phyloP scores from a whole-genome alignment of 495 filamentous ascomycete species.

The Neurospora sp. region DNA sequence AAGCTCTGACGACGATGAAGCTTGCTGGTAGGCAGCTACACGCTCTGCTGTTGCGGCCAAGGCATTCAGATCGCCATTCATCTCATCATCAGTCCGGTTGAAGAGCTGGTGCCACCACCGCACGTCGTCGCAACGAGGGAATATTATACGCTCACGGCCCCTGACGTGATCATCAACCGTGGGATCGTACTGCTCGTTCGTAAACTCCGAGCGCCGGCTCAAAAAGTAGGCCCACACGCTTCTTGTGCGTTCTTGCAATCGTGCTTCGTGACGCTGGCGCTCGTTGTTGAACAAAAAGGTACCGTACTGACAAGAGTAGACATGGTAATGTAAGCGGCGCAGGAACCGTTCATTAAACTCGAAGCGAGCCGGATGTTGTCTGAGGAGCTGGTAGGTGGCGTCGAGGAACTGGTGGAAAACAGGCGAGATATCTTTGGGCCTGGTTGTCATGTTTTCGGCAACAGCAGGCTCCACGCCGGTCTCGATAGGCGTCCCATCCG shows the following conservation, averaged over 20 bases:
- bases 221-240: constrained; percentile 97
- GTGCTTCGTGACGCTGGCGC: constrained; percentile 70
- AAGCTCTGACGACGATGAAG: constrained; percentile 9
- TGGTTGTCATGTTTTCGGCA: constrained; percentile 37
- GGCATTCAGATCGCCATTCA: constrained; percentile 63
- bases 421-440: constrained; percentile 78
- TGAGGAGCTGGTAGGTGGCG: constrained; percentile 80
- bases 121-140: constrained; percentile 57
- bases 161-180: constrained; percentile 65
- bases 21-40: constrained; percentile 15
- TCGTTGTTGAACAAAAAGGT: constrained; percentile 96
- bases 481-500: constrained; percentile 29
- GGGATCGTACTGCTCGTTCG: constrained; percentile 68
- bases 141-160: constrained; percentile 73
- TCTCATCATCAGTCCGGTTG: constrained; percentile 75
- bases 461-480: constrained; percentile 26
- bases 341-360: constrained; percentile 97
- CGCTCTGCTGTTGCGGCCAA: constrained; percentile 26
- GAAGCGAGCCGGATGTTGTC: constrained; percentile 83
- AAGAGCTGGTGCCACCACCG: constrained; percentile 92
- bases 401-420: constrained; percentile 99
- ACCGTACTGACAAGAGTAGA: constrained; percentile 94
- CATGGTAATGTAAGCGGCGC: constrained; percentile 80
- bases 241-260: constrained; percentile 60
- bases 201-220: constrained; percentile 63